Percentiles rank a stretch among this genome's conserved stretches.
These are phyloP conservation scores for Kwoniella heveanensis DNA, from an alignment of 768 basidiomycete genomes.

Conservation along the genomic window DNA sequence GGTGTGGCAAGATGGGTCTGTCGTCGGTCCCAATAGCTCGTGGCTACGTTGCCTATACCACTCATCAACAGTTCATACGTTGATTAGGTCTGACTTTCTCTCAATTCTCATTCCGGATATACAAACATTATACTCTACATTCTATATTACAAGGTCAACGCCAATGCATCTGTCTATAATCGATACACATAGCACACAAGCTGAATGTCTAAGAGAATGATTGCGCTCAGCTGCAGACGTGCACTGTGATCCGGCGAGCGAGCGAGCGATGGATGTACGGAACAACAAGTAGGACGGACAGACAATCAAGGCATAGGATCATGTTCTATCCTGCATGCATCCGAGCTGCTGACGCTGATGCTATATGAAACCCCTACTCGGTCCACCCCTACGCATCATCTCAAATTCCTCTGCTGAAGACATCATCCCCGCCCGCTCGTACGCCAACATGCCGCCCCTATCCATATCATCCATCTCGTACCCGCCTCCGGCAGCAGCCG, in stretches of 20 bases:
- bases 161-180: conserved; percentile 14
- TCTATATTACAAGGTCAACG: conserved; percentile 3
- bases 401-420: conserved; percentile 38
- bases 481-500: conserved; percentile 13
- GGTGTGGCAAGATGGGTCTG: neutral
- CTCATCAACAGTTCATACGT: neutral
- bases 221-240: too few species aligned
- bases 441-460: conserved; percentile 7
- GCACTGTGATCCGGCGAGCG: too few species aligned
- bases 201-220: too few species aligned
- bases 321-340: too few species aligned
- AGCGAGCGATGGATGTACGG: too few species aligned
- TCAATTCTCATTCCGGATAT: neutral
- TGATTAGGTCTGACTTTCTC: neutral
- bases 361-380: conserved; percentile 11
- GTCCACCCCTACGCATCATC: conserved; percentile 35
- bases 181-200: neutral
- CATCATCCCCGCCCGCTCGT: conserved; percentile 16
- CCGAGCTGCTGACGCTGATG: too few species aligned
- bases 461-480: conserved; percentile 39
- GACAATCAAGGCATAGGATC: too few species aligned
- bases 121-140: conserved; percentile 3
- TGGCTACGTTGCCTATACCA: neutral
- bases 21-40: neutral
- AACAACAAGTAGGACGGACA: too few species aligned